Conservation (phyloP, 345 rosid genomes). For the Atalantia buxifolia region DNA sequence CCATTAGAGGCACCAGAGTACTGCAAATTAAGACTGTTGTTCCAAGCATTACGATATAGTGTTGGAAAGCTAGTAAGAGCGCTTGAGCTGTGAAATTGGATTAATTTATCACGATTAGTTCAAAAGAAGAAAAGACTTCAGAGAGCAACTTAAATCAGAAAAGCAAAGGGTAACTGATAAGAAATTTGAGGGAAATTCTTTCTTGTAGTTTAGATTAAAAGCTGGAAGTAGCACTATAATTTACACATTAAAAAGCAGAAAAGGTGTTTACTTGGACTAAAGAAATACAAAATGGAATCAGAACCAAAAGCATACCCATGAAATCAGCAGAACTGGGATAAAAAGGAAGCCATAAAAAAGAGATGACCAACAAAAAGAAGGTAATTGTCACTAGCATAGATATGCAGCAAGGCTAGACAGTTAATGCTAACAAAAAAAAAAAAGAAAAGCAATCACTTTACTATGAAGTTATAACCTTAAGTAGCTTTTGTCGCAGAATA, state of each 20-base stretch:
- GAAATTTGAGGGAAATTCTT: not conserved
- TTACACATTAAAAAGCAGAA: slow-evolving; percentile 1
- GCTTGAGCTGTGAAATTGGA: slow-evolving; percentile 58
- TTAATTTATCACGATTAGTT: not conserved
- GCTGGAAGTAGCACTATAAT: not conserved
- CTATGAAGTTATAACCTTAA: not conserved
- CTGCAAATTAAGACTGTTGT: slow-evolving; percentile 67
- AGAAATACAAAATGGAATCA: slow-evolving; percentile 21
- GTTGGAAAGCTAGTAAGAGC: slow-evolving; percentile 77
- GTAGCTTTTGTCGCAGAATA: not conserved
- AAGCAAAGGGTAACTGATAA: not conserved
- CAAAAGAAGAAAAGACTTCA: not conserved
- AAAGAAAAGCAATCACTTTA: slow-evolving; percentile 6
- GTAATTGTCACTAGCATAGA: not conserved
- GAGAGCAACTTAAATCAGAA: not conserved
- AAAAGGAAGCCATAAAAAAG: slow-evolving; percentile 4
- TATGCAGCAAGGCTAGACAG: slow-evolving; percentile 14
- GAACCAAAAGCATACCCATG: not conserved
- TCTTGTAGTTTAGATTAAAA: not conserved
- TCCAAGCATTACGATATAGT: slow-evolving; percentile 91
- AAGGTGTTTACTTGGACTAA: not conserved
- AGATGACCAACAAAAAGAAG: not conserved
- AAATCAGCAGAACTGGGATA: not conserved
- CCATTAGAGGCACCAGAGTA: slow-evolving; percentile 75
- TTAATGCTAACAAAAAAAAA: not conserved